These are phyloP conservation scores for Castanea crenata DNA, from an alignment of 306 rosid species.

Conservation along the genomic window DNA sequence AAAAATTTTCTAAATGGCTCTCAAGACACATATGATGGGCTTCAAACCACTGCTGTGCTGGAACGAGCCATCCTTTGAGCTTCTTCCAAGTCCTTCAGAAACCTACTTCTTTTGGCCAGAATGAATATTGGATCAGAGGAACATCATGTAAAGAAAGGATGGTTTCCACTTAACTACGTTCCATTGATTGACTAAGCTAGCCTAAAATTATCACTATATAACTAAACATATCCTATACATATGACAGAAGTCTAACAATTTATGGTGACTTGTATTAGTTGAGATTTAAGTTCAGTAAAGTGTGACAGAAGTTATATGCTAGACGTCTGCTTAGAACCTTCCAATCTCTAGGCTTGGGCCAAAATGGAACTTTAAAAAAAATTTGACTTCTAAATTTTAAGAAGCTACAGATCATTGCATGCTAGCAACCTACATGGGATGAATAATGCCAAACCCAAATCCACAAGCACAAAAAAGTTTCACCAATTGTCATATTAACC, in stretches of 20 bases:
- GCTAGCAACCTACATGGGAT: neutral
- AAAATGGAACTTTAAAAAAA: neutral
- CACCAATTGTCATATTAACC: neutral
- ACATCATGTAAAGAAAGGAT: neutral
- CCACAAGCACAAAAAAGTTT: neutral
- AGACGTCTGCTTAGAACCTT: neutral
- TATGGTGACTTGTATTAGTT: too few relatives aligned
- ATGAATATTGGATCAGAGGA: slow-evolving; percentile 13
- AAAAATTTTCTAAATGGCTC: neutral
- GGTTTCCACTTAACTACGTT: neutral
- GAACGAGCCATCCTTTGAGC: slow-evolving; percentile 78
- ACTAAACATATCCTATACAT: neutral
- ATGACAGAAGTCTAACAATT: neutral
- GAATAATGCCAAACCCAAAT: neutral
- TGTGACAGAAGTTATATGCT: neutral
- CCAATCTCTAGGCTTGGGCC: neutral
- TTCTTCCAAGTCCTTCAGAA: slow-evolving; percentile 94
- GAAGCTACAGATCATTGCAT: neutral
- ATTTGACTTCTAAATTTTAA: neutral
- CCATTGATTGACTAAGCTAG: slow-evolving; percentile 22
- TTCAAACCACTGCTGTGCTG: slow-evolving; percentile 54
- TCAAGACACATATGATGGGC: slow-evolving; percentile 20
- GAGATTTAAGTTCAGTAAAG: neutral
- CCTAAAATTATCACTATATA: slow-evolving; percentile 5
- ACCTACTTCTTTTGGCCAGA: slow-evolving; percentile 49